Evolutionary conservation across 2,329 filamentous ascomycete genomes (phyloP).

Genomic region (Diaporthe sp.): DNA sequence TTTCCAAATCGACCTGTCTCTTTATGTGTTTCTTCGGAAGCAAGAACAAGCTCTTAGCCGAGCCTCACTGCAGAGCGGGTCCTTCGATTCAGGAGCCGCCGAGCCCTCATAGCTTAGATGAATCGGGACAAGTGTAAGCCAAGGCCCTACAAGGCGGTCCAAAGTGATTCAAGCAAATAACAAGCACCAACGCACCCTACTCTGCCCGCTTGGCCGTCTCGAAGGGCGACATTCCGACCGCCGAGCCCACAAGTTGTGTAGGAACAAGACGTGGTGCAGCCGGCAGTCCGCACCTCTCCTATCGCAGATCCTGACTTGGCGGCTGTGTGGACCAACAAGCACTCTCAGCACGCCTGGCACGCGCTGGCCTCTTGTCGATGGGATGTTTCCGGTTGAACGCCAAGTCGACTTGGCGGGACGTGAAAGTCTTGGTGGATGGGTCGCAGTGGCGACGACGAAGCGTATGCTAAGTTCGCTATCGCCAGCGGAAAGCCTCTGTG

Average conservation of each 20-base stretch:
- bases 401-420: conserved; percentile 37
- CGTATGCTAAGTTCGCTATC: conserved; percentile 12
- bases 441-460: conserved; percentile 25
- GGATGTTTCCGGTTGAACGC: conserved; percentile 22
- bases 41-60: conserved; percentile 27
- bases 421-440: conserved; percentile 33
- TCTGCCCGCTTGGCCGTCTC: conserved; percentile 21
- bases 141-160: conserved; percentile 22
- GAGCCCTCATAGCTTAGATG: conserved; percentile 19
- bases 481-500: conserved; percentile 12
- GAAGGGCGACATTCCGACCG: conserved; percentile 17
- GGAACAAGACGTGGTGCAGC: conserved; percentile 8
- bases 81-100: conserved; percentile 18
- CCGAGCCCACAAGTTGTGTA: conserved; percentile 15
- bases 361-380: conserved; percentile 22
- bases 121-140: conserved; percentile 22
- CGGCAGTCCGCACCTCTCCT: conserved; percentile 24
- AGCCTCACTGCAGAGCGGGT: conserved; percentile 24
- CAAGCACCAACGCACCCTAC: conserved; percentile 26
- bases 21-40: background rate
- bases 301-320: conserved; percentile 35
- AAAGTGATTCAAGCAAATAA: conserved; percentile 33
- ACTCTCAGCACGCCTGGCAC: conserved; percentile 32
- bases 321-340: conserved; percentile 26
- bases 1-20: background rate